These are phyloP conservation scores for Ceratocystis smalleyi DNA, from an alignment of 2,329 filamentous ascomycete genomes.

Conservation along the genomic window DNA sequence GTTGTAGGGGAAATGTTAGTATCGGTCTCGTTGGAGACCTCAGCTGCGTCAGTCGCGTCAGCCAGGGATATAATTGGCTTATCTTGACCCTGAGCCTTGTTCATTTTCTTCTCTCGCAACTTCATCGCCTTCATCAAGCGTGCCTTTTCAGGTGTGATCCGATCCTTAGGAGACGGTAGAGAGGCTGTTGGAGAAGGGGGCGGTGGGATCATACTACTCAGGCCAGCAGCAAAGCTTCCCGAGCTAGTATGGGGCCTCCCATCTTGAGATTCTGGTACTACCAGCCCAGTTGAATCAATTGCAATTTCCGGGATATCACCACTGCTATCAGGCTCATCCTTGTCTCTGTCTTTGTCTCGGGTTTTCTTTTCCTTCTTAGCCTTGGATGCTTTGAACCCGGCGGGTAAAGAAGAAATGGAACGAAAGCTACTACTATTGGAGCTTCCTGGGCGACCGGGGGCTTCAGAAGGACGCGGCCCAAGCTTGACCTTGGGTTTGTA, in stretches of 20 bases:
- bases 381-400: conserved; percentile 52
- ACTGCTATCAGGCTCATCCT: conserved; percentile 21
- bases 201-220: conserved; percentile 10
- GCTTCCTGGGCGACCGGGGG: conserved; percentile 44
- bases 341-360: conserved; percentile 18
- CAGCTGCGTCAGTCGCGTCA: not conserved
- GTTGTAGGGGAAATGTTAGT: conserved; percentile 12
- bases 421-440: conserved; percentile 46
- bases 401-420: conserved; percentile 64
- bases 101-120: conserved; percentile 60
- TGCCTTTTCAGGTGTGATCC: conserved; percentile 75
- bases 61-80: not conserved
- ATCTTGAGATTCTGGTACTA: conserved; percentile 20
- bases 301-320: conserved; percentile 25
- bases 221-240: conserved; percentile 16
- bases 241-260: conserved; percentile 25
- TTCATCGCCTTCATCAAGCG: conserved; percentile 90
- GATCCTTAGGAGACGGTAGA: conserved; percentile 26
- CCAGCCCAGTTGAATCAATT: conserved; percentile 22
- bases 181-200: conserved; percentile 15
- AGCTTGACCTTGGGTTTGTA: conserved; percentile 74
- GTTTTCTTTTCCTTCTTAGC: conserved; percentile 16
- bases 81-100: conserved; percentile 4
- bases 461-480: conserved; percentile 65
- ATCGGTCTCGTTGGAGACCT: conserved; percentile 17